These are phyloP conservation scores for Strobilomyces echinocephalus DNA, from an alignment of 768 basidiomycete genomes.

Conservation along the genomic window DNA sequence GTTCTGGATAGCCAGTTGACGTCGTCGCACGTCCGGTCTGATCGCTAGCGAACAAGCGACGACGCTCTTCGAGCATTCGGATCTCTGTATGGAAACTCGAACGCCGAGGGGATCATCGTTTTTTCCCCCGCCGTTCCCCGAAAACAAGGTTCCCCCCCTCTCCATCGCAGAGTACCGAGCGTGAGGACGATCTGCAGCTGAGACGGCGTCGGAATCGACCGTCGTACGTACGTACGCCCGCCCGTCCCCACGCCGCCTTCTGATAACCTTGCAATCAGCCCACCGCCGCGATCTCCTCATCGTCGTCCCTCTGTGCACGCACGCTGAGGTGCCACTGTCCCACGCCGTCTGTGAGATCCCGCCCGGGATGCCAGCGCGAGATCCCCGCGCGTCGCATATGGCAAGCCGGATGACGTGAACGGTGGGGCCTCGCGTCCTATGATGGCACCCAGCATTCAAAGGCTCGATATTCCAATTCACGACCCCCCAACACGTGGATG, in stretches of 20 bases:
- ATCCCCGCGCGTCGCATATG: constrained; percentile 18
- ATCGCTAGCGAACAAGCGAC: neutral
- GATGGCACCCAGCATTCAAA: neutral
- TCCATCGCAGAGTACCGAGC: neutral
- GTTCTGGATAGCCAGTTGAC: too few species aligned
- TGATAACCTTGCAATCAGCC: neutral
- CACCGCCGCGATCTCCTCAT: neutral
- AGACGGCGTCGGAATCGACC: too few species aligned
- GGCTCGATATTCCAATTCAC: neutral
- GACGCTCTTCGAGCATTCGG: neutral
- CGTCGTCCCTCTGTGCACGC: neutral
- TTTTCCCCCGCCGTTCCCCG: neutral
- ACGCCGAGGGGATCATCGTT: neutral
- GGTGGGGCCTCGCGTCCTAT: too few species aligned
- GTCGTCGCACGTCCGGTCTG: neutral
- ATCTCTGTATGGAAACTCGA: constrained; percentile 1
- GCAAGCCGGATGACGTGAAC: constrained; percentile 9
- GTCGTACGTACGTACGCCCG: neutral
- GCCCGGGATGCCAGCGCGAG: constrained; percentile 8
- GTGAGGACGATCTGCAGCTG: neutral
- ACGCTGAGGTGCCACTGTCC: neutral
- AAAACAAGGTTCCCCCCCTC: neutral
- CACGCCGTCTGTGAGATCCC: neutral
- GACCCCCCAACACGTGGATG: neutral
- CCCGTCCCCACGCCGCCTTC: neutral